A percentile compares a stretch with the other conserved stretches of the same genome.
phyloP scores from a whole-genome alignment of 2,329 filamentous ascomycete genomes.

The Paraphaeosphaeria sporulosa region DNA sequence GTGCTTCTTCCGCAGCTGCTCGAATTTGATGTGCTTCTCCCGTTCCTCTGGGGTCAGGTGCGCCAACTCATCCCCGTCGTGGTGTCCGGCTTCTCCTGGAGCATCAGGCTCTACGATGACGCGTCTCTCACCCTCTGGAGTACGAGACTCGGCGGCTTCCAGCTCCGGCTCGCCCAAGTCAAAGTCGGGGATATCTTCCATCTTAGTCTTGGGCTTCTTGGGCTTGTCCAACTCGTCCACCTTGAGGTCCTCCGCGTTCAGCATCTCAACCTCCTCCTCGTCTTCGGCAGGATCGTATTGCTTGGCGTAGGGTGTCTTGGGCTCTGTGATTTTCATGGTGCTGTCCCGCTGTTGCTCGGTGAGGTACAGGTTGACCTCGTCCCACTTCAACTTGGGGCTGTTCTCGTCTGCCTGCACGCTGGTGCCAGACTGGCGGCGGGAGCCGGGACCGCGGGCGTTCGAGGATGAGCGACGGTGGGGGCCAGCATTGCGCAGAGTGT shows the following conservation, averaged over 20 bases:
- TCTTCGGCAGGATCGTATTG: slow-evolving; percentile 92
- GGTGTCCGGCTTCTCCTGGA: slow-evolving; percentile 53
- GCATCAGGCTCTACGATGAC: slow-evolving; percentile 75
- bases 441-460: slow-evolving; percentile 69
- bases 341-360: slow-evolving; percentile 94
- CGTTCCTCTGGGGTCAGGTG: slow-evolving; percentile 70
- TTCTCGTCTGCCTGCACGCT: slow-evolving; percentile 63
- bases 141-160: slow-evolving; percentile 49
- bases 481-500: slow-evolving; percentile 93
- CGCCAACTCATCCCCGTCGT: slow-evolving; percentile 64
- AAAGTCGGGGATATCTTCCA: slow-evolving; percentile 86
- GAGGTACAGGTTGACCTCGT: slow-evolving; percentile 96
- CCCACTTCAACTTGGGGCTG: slow-evolving; percentile 90
- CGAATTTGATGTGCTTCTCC: slow-evolving; percentile 92
- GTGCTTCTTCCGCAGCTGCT: slow-evolving; percentile 91
- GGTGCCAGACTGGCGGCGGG: slow-evolving; percentile 73
- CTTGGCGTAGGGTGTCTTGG: slow-evolving; percentile 94
- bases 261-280: slow-evolving; percentile 71
- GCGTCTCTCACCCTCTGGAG: slow-evolving; percentile 69
- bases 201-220: slow-evolving; percentile 56
- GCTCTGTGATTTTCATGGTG: slow-evolving; percentile 99
- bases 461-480: slow-evolving; percentile 83
- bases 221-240: slow-evolving; percentile 70
- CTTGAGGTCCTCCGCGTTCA: slow-evolving; percentile 74
- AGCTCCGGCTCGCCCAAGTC: slow-evolving; percentile 90